These are phyloP conservation scores for Erodium trifolium DNA, from an alignment of 441 rosid genomes.

Conservation along the genomic window DNA sequence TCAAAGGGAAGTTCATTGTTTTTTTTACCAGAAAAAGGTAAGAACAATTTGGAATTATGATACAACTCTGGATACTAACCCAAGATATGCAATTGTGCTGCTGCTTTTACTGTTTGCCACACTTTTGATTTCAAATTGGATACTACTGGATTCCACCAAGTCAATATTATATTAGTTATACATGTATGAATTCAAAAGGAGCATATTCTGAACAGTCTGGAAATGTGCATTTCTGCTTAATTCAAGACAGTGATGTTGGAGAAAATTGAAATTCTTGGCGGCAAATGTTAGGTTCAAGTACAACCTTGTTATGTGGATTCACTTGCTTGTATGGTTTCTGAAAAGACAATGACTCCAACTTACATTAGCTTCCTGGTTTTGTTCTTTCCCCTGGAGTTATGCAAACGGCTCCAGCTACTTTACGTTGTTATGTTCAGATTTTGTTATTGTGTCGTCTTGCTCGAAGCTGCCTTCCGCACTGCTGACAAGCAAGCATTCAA, in stretches of 20 bases:
- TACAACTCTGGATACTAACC: not conserved
- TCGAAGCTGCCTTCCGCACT: too few relatives aligned
- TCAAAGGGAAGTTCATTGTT: not conserved
- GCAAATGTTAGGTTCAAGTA: not conserved
- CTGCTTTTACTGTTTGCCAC: not conserved
- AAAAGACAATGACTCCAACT: not conserved
- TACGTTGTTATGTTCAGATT: not conserved
- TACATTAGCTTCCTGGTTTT: not conserved
- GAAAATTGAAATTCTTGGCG: not conserved
- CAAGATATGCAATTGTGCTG: not conserved
- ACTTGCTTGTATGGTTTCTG: not conserved
- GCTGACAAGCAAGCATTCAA: too few relatives aligned
- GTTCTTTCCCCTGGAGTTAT: too few relatives aligned
- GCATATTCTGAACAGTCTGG: slow-evolving; percentile 6
- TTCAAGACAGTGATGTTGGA: not conserved
- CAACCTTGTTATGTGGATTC: not conserved
- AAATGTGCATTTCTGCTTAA: not conserved
- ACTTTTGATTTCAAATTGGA: slow-evolving; percentile 1
- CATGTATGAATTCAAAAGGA: not conserved
- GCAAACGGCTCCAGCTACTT: not conserved
- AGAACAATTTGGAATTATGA: not conserved
- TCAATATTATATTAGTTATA: not conserved
- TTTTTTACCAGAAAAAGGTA: not conserved
- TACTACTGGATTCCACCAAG: not conserved
- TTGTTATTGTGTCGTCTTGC: not conserved